Evolutionary conservation across 2,329 filamentous ascomycete genomes (phyloP), one percentile per base, ranked within the genome.

Genomic region (Paramyrothecium sp.): DNA sequence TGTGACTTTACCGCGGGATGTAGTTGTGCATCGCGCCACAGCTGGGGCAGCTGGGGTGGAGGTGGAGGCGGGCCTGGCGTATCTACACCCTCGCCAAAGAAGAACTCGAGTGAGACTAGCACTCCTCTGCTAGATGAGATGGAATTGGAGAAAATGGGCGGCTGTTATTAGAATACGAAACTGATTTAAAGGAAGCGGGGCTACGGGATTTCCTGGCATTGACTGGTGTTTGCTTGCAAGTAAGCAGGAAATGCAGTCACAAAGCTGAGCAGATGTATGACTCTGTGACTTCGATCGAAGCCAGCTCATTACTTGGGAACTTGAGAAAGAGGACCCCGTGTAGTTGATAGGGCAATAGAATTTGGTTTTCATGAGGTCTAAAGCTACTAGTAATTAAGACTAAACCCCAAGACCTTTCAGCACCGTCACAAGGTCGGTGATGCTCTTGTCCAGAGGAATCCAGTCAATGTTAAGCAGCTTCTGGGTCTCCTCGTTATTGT

Each of bases 381-480:
- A 30, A 5, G 5, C 10, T 10, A 30, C 26, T 5, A 30, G 26
- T 30, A 30, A 30, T 10, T 5, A 30, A 30, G 10, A 30, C 23
- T 53, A 73, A 26, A 67, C 64, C 1, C 65, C 67, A 53, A 77
- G 67, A n/a, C 66, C 68, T 70, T 89, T 80, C 65, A 92, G 70
- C 33, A 83, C 87, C 72, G 84, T 84, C 19, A 90, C 80, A 7
- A 86, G 81, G 66, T 91, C 89, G 7, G 81, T 75, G 26, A 89
- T 77, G 26, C 77, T 81, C 72, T 87, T 78, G 70, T 91, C 87
- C 34, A 91, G 65, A 3, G 74, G 69, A 60, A 76, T 84, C 78
- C 84, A 91, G 58, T 88, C 73, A 52, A 90, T 78, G 1, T 85
- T 86, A 58, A 91, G 70, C 51, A 88, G 63, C 65, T 85, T 79